Conservation (phyloP, 116 monocot species). For the Papilionanthe hybrid region DNA sequence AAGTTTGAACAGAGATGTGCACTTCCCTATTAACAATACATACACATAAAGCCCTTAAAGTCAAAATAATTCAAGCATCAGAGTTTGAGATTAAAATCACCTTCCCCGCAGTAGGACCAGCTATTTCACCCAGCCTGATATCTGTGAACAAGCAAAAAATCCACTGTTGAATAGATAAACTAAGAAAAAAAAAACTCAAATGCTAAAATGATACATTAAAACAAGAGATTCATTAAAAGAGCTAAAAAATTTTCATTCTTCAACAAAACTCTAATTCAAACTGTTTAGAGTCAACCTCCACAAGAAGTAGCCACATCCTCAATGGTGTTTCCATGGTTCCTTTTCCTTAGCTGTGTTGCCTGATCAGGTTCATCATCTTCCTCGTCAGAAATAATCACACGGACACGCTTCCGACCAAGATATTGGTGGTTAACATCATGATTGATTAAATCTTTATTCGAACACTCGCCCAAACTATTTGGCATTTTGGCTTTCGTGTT, state of each 20-base stretch:
- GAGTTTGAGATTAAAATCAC: slow-evolving; percentile 19
- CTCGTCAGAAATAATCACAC: slow-evolving; percentile 83
- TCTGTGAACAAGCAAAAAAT: slow-evolving; percentile 26
- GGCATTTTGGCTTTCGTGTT: slow-evolving; percentile 14
- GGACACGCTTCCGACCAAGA: slow-evolving; percentile 57
- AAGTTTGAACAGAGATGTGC: too few species aligned
- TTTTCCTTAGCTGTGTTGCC: slow-evolving; percentile 20
- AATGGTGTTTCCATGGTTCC: background rate
- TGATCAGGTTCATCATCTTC: slow-evolving; percentile 50
- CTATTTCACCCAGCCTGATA: slow-evolving; percentile 9
- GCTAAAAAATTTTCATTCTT: background rate
- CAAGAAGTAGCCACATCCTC: slow-evolving; percentile 34
- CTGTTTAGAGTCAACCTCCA: slow-evolving; percentile 26
- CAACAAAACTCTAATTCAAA: background rate
- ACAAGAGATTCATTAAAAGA: background rate
- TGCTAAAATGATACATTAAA: slow-evolving; percentile 1
- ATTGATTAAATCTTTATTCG: slow-evolving; percentile 17
- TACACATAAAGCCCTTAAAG: too few species aligned
- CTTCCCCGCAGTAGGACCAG: slow-evolving; percentile 20
- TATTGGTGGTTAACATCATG: slow-evolving; percentile 21
- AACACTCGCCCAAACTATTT: slow-evolving; percentile 15
- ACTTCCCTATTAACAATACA: too few species aligned
- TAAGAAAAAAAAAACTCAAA: slow-evolving; percentile 3
- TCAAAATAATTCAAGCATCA: background rate
- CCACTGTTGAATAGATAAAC: slow-evolving; percentile 6